phyloP scores from a whole-genome alignment of 768 basidiomycete species.

The Fomitopsis pulvina region DNA sequence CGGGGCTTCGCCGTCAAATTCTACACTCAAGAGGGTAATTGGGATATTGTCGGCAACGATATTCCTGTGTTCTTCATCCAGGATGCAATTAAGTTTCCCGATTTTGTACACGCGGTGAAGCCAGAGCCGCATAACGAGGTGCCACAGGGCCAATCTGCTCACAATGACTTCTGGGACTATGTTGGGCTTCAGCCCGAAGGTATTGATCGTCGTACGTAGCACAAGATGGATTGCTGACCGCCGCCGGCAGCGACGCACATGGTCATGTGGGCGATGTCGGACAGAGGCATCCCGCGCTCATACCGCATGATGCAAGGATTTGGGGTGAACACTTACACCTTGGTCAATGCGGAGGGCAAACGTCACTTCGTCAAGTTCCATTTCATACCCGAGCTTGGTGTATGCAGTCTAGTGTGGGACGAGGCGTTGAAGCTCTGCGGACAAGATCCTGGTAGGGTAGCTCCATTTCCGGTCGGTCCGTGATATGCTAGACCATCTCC shows the following conservation, averaged over 20 bases:
- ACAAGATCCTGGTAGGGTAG: conserved; percentile 64
- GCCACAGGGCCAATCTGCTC: conserved; percentile 61
- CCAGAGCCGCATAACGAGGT: conserved; percentile 84
- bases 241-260: conserved; percentile 49
- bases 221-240: not conserved
- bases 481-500: not conserved
- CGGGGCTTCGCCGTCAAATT: conserved; percentile 83
- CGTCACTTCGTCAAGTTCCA: conserved; percentile 87
- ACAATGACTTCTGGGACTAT: conserved; percentile 90
- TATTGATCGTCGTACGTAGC: conserved; percentile 16
- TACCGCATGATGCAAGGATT: conserved; percentile 88
- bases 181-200: conserved; percentile 65
- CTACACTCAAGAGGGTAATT: conserved; percentile 81
- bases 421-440: conserved; percentile 79
- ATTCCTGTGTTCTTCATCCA: conserved; percentile 82
- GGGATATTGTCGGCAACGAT: conserved; percentile 81
- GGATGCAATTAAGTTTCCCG: conserved; percentile 80
- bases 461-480: not conserved
- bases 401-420: conserved; percentile 83
- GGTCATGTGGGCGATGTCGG: conserved; percentile 83
- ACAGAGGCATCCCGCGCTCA: conserved; percentile 79
- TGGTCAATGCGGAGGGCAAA: conserved; percentile 60
- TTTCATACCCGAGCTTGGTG: conserved; percentile 74
- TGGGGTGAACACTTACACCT: conserved; percentile 79
- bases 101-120: conserved; percentile 81